Conservation (phyloP, 2,329 filamentous ascomycete species). For the Apiospora marii region DNA sequence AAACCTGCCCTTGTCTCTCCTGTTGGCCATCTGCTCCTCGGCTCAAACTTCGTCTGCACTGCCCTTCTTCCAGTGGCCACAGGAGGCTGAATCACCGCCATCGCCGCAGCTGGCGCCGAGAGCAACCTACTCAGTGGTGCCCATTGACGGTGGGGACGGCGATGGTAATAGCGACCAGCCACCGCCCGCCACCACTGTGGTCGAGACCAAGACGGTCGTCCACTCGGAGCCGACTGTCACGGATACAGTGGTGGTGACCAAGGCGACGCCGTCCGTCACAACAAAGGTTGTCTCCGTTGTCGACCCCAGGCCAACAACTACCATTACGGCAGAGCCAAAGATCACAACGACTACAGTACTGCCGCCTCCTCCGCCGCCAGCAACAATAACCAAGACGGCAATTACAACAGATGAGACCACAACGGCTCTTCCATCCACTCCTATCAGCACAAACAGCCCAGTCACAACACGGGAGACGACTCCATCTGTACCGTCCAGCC, state of each 20-base stretch:
- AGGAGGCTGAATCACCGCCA: conserved; percentile 6
- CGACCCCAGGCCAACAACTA: not conserved
- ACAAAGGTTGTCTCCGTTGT: conserved; percentile 3
- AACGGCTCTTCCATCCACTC: not conserved
- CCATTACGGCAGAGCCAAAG: not conserved
- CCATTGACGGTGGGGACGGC: conserved; percentile 44
- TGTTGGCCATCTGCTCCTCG: conserved; percentile 38
- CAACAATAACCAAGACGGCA: conserved; percentile 14
- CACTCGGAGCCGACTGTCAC: conserved; percentile 4
- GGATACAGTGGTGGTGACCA: not conserved
- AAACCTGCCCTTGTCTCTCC: conserved; percentile 34
- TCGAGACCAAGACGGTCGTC: conserved; percentile 32
- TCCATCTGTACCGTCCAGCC: not conserved
- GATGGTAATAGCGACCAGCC: conserved; percentile 40
- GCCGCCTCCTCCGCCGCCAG: conserved; percentile 1
- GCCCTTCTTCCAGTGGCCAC: conserved; percentile 38
- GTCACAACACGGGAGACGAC: not conserved
- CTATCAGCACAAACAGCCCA: not conserved
- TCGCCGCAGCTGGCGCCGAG: conserved; percentile 38
- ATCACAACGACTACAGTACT: conserved; percentile 23
- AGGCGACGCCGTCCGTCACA: not conserved
- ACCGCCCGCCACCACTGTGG: conserved; percentile 44
- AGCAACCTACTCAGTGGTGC: conserved; percentile 49
- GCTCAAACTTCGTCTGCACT: conserved; percentile 35
- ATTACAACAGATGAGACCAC: not conserved